These are phyloP conservation scores for Ophiostoma ips DNA, from an alignment of 2,329 filamentous ascomycete genomes.

Conservation along the genomic window DNA sequence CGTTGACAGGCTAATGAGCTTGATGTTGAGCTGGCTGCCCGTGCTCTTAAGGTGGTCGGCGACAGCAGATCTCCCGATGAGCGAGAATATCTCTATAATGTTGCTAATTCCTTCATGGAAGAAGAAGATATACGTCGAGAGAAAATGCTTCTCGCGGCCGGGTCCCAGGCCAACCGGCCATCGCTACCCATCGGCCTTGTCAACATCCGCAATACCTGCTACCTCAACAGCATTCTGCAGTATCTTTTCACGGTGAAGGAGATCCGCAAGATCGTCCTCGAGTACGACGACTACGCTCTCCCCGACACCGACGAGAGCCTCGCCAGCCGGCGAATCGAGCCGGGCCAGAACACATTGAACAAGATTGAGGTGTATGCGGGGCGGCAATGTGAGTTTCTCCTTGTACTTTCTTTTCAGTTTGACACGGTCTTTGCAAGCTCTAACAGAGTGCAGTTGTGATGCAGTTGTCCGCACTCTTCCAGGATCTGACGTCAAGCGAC, in stretches of 20 bases:
- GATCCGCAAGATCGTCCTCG: constrained; percentile 64
- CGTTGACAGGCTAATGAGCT: not conserved
- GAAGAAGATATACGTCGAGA: too few relatives aligned
- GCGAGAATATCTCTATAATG: not conserved
- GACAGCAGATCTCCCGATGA: not conserved
- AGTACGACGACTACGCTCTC: constrained; percentile 59
- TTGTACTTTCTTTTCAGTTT: not conserved
- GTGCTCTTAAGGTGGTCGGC: not conserved
- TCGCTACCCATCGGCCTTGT: constrained; percentile 67
- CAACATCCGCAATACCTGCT: constrained; percentile 97
- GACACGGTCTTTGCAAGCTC: not conserved
- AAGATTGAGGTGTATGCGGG: constrained; percentile 25
- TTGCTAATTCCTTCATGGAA: not conserved
- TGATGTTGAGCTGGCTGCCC: not conserved
- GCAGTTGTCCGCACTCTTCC: constrained; percentile 58
- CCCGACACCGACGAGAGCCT: constrained; percentile 50
- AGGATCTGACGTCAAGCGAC: constrained; percentile 51
- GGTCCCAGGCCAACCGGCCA: constrained; percentile 23
- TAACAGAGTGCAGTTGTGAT: constrained; percentile 46
- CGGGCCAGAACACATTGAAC: constrained; percentile 20
- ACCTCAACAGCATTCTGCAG: constrained; percentile 90
- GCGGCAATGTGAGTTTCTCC: constrained; percentile 46
- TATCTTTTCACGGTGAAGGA: constrained; percentile 85
- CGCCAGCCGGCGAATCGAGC: constrained; percentile 31
- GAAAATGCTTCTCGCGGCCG: too few relatives aligned